Evolutionary conservation across 192 early-diverging fungal genomes (phyloP).

Genomic region (Tieghemiomyces parasiticus): DNA sequence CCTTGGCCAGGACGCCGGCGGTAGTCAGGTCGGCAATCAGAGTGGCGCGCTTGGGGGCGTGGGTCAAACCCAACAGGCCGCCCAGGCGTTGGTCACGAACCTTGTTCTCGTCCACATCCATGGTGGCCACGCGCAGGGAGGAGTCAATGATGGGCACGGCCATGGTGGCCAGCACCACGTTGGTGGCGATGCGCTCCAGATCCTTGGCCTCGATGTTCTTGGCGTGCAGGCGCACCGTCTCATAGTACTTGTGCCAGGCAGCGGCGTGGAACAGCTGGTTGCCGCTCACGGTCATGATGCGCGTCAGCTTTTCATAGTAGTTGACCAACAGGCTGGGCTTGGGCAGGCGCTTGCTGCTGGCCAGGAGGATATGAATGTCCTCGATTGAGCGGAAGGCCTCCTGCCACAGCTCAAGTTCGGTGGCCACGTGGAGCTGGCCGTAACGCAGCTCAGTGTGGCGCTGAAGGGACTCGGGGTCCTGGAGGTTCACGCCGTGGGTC

Average conservation of each 20-base stretch:
- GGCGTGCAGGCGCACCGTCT: constrained; percentile 53
- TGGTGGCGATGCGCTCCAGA: constrained; percentile 76
- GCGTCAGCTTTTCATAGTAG: constrained; percentile 97
- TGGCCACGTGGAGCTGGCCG: constrained; percentile 87
- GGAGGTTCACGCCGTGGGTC: constrained; percentile 84
- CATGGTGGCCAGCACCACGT: constrained; percentile 86
- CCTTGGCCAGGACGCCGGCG: constrained; percentile 72
- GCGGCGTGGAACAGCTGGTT: constrained; percentile 98
- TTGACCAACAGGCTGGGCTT: constrained; percentile 93
- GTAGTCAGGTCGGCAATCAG: constrained; percentile 82
- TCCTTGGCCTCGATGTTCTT: constrained; percentile 75
- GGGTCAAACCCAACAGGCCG: constrained; percentile 69
- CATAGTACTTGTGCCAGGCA: constrained; percentile 86
- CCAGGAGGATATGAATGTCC: constrained; percentile 90
- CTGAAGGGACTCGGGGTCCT: constrained; percentile 91
- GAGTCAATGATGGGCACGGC: constrained; percentile 92
- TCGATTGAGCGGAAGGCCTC: constrained; percentile 95
- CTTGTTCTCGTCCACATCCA: constrained; percentile 66
- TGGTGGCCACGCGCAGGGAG: constrained; percentile 50
- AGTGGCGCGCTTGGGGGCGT: constrained; percentile 72
- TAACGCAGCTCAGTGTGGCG: constrained; percentile 94
- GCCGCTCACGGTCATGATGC: constrained; percentile 92
- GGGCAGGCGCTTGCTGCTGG: constrained; percentile 71
- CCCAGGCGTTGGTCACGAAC: constrained; percentile 64
- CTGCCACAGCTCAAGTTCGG: constrained; percentile 97